A percentile compares a stretch with the other conserved stretches of the same genome.
Evolutionary conservation across 768 basidiomycete genomes (phyloP).

Genomic region (Mrakia blollopis): DNA sequence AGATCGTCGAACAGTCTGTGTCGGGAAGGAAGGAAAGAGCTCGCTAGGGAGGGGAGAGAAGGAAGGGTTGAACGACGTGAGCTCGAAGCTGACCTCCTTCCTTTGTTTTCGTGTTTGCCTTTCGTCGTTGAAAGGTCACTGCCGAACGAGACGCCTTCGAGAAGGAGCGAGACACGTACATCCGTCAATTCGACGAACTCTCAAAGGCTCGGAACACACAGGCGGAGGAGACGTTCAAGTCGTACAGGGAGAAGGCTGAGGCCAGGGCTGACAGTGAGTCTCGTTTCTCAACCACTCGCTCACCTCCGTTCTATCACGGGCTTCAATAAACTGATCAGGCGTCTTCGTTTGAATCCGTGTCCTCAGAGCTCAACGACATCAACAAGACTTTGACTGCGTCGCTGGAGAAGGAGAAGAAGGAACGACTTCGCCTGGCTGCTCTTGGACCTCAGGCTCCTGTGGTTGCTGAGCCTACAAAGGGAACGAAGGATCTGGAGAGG

Average conservation of each 20-base stretch:
- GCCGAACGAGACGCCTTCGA: slow-evolving; percentile 17
- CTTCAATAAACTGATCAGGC: no score
- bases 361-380: slow-evolving; percentile 12
- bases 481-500: slow-evolving; percentile 6
- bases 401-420: slow-evolving; percentile 20
- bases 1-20: neutral
- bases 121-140: neutral
- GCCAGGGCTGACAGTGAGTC: slow-evolving; percentile 18
- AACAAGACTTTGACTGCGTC: slow-evolving; percentile 16
- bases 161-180: slow-evolving; percentile 24
- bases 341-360: neutral
- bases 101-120: neutral
- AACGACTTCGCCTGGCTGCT: neutral
- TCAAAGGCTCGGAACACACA: slow-evolving; percentile 17
- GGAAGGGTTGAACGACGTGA: neutral
- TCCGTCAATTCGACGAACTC: slow-evolving; percentile 29
- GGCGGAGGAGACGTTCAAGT: slow-evolving; percentile 19
- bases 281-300: neutral
- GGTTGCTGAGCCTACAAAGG: slow-evolving; percentile 10
- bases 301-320: neutral
- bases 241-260: slow-evolving; percentile 22
- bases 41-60: neutral
- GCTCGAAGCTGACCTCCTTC: neutral
- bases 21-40: neutral
- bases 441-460: slow-evolving; percentile 3